Evolutionary conservation across 352 stramenopile species (phyloP).

Genomic region (Globisporangium uncinulatum): DNA sequence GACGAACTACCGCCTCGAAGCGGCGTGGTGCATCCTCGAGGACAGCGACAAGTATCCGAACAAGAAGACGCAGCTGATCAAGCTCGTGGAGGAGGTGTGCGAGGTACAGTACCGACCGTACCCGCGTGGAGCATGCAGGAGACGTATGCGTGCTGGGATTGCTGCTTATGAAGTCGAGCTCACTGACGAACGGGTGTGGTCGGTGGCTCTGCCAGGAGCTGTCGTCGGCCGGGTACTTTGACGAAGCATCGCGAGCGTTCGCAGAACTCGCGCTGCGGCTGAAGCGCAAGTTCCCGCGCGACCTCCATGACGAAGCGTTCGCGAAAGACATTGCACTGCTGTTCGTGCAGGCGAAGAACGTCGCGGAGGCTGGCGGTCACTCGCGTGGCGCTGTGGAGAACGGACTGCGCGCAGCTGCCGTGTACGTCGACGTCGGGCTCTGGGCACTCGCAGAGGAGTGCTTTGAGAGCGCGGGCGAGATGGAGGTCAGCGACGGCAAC

Average conservation of each 20-base stretch:
- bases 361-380: conserved; percentile 50
- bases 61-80: conserved; percentile 29
- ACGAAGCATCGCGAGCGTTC: conserved; percentile 56
- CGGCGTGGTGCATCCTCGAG: conserved; percentile 63
- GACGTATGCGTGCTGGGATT: too few relatives aligned
- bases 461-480: conserved; percentile 49
- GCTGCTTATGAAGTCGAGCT: too few relatives aligned
- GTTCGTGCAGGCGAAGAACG: conserved; percentile 47
- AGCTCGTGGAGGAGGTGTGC: conserved; percentile 42
- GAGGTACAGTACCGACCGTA: conserved; percentile 18
- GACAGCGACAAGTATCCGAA: conserved; percentile 32
- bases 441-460: conserved; percentile 50
- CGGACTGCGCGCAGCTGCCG: conserved; percentile 32
- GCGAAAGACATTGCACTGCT: conserved; percentile 37
- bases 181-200: too few relatives aligned
- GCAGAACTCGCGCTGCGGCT: conserved; percentile 53
- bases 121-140: too few relatives aligned
- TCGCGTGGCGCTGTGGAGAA: conserved; percentile 44
- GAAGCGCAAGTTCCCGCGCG: conserved; percentile 51
- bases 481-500: conserved; percentile 32
- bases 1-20: conserved; percentile 55
- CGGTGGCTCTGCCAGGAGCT: conserved; percentile 24
- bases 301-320: conserved; percentile 29
- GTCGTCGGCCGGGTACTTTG: conserved; percentile 48
- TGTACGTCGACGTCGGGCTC: conserved; percentile 48